phyloP scores from a whole-genome alignment of 176 grass and related monocot genomes.

The Thalia dealbata region DNA sequence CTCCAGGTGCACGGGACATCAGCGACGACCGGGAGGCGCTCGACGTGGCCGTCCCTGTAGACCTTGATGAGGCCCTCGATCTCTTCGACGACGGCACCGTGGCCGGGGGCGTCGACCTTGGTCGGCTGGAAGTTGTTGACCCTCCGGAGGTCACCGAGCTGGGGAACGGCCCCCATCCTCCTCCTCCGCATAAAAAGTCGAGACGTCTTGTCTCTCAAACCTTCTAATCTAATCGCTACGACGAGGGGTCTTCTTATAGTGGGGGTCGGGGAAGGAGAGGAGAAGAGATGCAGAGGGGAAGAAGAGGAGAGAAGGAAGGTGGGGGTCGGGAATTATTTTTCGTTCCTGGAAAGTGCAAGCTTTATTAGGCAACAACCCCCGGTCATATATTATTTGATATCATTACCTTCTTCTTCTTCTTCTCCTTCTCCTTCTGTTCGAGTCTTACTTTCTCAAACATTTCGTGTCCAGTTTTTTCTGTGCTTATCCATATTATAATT shows the following conservation, averaged over 20 bases:
- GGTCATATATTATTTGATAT: too few relatives aligned
- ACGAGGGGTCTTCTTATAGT: neutral
- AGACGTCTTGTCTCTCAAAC: neutral
- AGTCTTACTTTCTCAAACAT: too few relatives aligned
- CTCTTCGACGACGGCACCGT: conserved; percentile 65
- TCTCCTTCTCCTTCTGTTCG: too few relatives aligned
- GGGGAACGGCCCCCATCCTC: conserved; percentile 60
- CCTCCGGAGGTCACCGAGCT: conserved; percentile 42
- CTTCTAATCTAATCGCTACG: neutral
- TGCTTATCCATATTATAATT: too few relatives aligned
- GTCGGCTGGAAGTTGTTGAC: conserved; percentile 24
- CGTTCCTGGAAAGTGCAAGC: too few relatives aligned
- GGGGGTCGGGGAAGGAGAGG: neutral
- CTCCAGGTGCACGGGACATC: conserved; percentile 59
- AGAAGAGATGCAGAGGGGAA: neutral
- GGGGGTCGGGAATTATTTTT: too few relatives aligned
- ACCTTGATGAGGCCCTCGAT: conserved; percentile 65
- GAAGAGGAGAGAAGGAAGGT: too few relatives aligned
- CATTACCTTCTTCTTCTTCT: too few relatives aligned
- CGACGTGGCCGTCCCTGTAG: conserved; percentile 64
- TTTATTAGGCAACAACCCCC: too few relatives aligned
- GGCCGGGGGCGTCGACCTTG: conserved; percentile 18
- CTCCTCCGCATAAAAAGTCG: neutral
- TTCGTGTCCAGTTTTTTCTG: too few relatives aligned
- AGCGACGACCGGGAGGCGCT: conserved; percentile 53